phyloP scores from a whole-genome alignment of 192 early-diverging fungal genomes.

The Polychytrium aggregatum region DNA sequence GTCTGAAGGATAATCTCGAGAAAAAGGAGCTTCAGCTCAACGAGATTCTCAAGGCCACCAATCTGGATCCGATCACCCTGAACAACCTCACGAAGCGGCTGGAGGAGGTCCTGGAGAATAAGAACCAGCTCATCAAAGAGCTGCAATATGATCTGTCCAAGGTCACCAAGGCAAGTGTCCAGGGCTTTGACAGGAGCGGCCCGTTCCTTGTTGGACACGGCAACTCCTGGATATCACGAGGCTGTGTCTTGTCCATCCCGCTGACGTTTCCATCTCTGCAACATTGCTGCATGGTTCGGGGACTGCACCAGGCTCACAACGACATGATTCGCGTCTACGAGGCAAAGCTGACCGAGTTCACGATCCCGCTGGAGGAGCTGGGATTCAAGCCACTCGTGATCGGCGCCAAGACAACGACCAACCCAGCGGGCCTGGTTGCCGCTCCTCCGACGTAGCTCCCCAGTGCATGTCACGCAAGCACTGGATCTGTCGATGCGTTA shows the following conservation, averaged over 20 bases:
- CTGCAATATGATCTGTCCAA: conserved; percentile 53
- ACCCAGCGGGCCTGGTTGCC: conserved; percentile 43
- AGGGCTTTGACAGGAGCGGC: too few relatives aligned
- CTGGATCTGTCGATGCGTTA: too few relatives aligned
- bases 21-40: conserved; percentile 55
- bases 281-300: neutral
- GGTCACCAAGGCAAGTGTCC: conserved; percentile 40
- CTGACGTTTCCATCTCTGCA: neutral
- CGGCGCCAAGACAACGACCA: conserved; percentile 17
- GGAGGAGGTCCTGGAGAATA: conserved; percentile 48
- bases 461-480: too few relatives aligned
- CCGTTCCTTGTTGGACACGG: too few relatives aligned
- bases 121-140: conserved; percentile 51
- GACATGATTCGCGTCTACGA: conserved; percentile 53
- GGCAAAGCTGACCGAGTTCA: conserved; percentile 49
- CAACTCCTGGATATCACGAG: too few relatives aligned
- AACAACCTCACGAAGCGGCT: conserved; percentile 37
- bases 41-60: conserved; percentile 50
- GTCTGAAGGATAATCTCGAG: conserved; percentile 39
- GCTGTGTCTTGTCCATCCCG: too few relatives aligned
- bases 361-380: conserved; percentile 47
- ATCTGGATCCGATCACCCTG: conserved; percentile 43
- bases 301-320: conserved; percentile 42
- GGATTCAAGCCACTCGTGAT: conserved; percentile 48
- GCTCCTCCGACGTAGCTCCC: too few relatives aligned